phyloP scores from a whole-genome alignment of 106 monocot genomes.

The Dendrobium chrysotoxum region DNA sequence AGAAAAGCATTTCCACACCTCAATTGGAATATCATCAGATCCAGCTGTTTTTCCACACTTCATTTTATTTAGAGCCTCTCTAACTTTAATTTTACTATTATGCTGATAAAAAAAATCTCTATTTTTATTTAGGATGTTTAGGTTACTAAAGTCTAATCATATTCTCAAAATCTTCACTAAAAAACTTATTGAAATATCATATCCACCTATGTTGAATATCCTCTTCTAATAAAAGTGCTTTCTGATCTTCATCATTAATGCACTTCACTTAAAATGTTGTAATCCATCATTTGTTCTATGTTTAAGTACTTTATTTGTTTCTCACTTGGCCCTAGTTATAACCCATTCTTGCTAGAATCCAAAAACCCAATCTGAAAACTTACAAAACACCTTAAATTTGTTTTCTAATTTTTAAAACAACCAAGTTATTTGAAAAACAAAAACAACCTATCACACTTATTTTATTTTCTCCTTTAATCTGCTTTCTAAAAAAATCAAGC shows the following conservation, averaged over 20 bases:
- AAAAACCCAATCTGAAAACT: background rate
- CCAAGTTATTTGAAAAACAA: background rate
- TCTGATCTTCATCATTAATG: background rate
- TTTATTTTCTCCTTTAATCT: background rate
- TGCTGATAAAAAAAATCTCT: too few species aligned
- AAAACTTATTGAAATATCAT: too few species aligned
- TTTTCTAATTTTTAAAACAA: background rate
- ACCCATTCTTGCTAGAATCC: background rate
- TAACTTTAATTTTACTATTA: too few species aligned
- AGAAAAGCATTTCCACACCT: too few species aligned
- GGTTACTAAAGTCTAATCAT: too few species aligned
- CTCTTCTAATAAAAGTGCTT: too few species aligned
- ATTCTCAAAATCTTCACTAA: too few species aligned
- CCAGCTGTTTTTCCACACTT: too few species aligned
- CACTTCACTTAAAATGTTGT: background rate
- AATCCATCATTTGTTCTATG: background rate
- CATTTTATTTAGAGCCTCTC: too few species aligned
- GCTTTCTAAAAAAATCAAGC: background rate
- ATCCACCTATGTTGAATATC: too few species aligned
- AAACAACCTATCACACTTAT: background rate
- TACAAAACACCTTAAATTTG: background rate
- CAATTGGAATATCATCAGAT: too few species aligned
- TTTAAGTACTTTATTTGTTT: background rate
- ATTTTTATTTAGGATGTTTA: too few species aligned
- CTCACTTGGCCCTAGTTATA: background rate